Evolutionary conservation across 805 yeast species (phyloP), one percentile per base, ranked within the genome.

Genomic region (Pichia californica): DNA sequence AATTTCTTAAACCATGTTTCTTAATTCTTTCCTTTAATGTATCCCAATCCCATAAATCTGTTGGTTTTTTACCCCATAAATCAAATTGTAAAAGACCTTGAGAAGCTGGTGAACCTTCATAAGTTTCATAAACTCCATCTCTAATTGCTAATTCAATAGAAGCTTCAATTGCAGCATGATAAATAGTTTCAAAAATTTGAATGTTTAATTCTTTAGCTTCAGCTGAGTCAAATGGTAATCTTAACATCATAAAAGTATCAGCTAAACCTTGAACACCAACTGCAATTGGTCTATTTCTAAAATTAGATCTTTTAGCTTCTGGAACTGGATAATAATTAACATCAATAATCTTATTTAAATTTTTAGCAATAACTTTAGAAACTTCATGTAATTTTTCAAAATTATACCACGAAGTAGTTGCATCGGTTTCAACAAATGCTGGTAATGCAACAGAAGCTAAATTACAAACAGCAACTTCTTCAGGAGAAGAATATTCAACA

Each of bases 251-350:
- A 55, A 76, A 76, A 5, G 77, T 62, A 55, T 76, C 82, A 28
- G 82, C 81, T 40, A 76, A 67, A 53, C 82, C 82, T 62, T 76
- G 82, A 40, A 76, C 81, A 61, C 82, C 82, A 46, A 76, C 65
- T 32, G 81, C 81, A 60, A 76, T 74, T 25, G 82, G 82, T 63
- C 82, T 70, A 55, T 76, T 71, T 57, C 74, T 71, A 71, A 71
- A 65, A 59, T 76, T 76, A 28, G 81, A 76, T 27, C 55, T 64
- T 52, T 63, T 63, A 30, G 82, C 79, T 59, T 72, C 76, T 41
- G 68, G 70, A 51, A 76, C 77, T 25, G 82, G 82, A 54, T 76
- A 76, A 55, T 57, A 71, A 57, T 73, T 73, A 52, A 76, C 67
- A 60, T 76, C 81, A 44, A 76, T 76, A 54, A 76, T 71, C 56